Evolutionary conservation across 2,329 filamentous ascomycete species (phyloP), one percentile per base, ranked within the genome.

Genomic region (Pseudodiploospora longispora): DNA sequence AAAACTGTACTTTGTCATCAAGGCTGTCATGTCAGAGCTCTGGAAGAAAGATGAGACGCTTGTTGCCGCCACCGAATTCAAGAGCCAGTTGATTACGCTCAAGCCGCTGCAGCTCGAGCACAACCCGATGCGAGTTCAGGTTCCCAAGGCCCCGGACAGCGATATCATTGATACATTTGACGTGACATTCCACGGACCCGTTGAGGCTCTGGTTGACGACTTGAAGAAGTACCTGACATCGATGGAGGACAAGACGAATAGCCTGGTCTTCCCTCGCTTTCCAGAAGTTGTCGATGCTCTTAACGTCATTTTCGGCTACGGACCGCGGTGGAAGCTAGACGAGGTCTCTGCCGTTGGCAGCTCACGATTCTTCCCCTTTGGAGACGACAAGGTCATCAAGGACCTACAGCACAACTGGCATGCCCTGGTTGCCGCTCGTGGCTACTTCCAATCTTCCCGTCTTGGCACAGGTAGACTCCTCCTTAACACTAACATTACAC

Each of bases 391-490:
- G 1, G 61, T 66, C 27, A 51, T 48, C 1, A 36, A 44, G 1
- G 42, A 55, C 0, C 52, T 72, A 4, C 54, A 53, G 5, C 35
- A 44, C 5, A 57, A 61, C 0, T 53, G 53, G 1, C 59, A 59
- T 8, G 53, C 61, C 6, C 60, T 73, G 19, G 37, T 62, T 6
- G 66, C 74, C 30, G 59, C 72, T 2, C 69, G 75, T 10, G 76
- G 76, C 1, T 78, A 74, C 51, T 78, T 78, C 44, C 72, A 76
- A 53, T 78, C 74, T 30, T 66, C 71, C 3, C 72, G 75, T 5
- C 62, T 74, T 1, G 70, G 70, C 1, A 80, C 76, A 0, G 75
- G 74, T 2, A 65, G 74, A 0, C 52, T 80, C 2, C 64, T 80
- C 0, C 59, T 80, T 28, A 80, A 80, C 48, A 64, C 66, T 38